A percentile compares a stretch with the other conserved stretches of the same genome.
Conservation (phyloP, 1,139 yeast genomes). For the Kurtzmaniella quercitrusa region DNA sequence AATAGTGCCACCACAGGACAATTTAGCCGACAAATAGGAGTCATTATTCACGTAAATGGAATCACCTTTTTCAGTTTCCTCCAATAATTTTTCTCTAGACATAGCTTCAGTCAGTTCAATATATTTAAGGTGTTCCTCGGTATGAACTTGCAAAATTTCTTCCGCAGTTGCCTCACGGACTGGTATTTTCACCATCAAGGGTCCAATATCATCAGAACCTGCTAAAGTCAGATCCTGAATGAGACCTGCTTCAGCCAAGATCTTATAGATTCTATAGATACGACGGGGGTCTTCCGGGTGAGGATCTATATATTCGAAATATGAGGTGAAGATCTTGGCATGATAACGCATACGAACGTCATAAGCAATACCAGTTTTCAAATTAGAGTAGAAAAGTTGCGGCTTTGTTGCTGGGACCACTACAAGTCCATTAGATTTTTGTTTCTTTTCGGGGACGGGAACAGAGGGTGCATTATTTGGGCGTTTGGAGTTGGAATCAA, state of each 20-base stretch:
- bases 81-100: conserved; percentile 72
- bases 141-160: conserved; percentile 84
- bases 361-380: conserved; percentile 91
- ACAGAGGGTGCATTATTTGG: background rate
- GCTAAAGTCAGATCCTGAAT: conserved; percentile 76
- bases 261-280: conserved; percentile 87
- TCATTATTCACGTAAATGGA: conserved; percentile 94
- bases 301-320: conserved; percentile 93
- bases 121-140: conserved; percentile 72
- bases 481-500: background rate
- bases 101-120: conserved; percentile 73
- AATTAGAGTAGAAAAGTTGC: conserved; percentile 58
- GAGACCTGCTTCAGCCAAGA: conserved; percentile 89
- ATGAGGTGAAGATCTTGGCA: conserved; percentile 88
- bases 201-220: conserved; percentile 83
- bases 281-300: conserved; percentile 99
- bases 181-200: conserved; percentile 82
- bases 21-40: conserved; percentile 78
- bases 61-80: conserved; percentile 89
- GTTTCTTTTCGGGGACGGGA: conserved; percentile 4
- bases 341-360: conserved; percentile 98
- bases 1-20: conserved; percentile 95
- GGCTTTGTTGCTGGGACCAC: conserved; percentile 56
- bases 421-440: conserved; percentile 16
- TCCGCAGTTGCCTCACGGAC: conserved; percentile 84